Base-by-base conservation (phyloP, 2,329 filamentous ascomycete species). In the Cercospora sp. region DNA sequence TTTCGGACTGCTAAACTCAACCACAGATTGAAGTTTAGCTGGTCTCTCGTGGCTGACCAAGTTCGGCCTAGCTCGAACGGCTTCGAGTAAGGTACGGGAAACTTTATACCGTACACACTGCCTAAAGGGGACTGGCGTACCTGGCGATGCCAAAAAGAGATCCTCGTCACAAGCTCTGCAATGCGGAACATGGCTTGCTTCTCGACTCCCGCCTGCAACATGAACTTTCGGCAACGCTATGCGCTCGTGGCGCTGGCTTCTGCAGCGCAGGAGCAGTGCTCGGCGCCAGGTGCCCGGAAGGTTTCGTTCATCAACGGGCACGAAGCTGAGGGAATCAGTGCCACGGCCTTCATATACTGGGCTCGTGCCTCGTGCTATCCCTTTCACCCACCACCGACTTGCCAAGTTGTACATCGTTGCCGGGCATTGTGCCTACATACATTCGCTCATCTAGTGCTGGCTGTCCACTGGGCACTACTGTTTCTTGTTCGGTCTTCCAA, bases 341-440 rank as follows among this genome's bases (percentile, higher is more conserved):
- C 36, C 28, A 51, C 53, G 42, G 36, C 16, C 55, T 57, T 66
- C 59, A 66, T 70, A 67, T 68, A 70, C 59, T 60, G 51, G 20
- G 28, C 48, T 31, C 48, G 53, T 28, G 26, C 57, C 61, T 60
- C 58, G 42, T 42, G 48, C 16, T 65, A 31, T 58, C 55, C 55
- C 55, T 58, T 31, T 33, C 28, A 20, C 26, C 28, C 18, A 58
- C 26, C 55, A 58, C 20, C 10, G 28, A 58, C 26, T 31, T 23
- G 28, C 18, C 31, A 31, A 31, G 13, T 36, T 33, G n/a, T 67
- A 16, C 45, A 59, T 60, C 59, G 61, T 20, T 57, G n/a, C 6
- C 55, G 67, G 70, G 48, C 70, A 68, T 68, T 62, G 69, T 64
- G 70, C 66, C 68, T 69, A 55, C 65, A 61, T 67, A 53, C 71